Base-by-base conservation (phyloP, 495 filamentous ascomycete genomes). In the Echria macrotheca region DNA sequence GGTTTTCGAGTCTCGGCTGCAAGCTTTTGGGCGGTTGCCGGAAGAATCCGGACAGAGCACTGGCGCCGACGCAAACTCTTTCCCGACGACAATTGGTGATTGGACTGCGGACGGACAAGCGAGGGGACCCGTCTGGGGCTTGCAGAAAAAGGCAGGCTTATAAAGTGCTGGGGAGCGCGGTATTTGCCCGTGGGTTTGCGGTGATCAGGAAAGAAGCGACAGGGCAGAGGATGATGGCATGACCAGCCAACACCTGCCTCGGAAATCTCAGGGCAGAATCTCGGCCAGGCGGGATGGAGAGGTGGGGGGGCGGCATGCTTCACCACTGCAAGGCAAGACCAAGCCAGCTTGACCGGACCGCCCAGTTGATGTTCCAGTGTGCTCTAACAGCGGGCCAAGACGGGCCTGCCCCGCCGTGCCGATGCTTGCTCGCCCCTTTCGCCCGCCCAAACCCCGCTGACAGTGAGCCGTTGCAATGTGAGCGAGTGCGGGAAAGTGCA, bases 261-360 rank as follows among this genome's bases (percentile, higher is more conserved):
- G 54, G 54, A 52, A 57, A 43, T 60, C 50, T 53, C 60, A 60
- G 60, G 57, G 49, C 39, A 54, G 50, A 32, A 37, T 36, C 14
- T 50, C 46, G 50, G 42, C 26, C 24, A 48, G 46, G 33, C 39
- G 35, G 35, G 35, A 37, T 7, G 9, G 38, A 21, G 22, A 21
- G 38, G 38, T 17, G 17, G 38, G 19, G 15, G 14, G 18, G 9
- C 18, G 38, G 22, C 38, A 41, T 41, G 19, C 38, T 22, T 41
- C n/a, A 12, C 22, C n/a, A 21, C 38, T 31, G 28, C 38, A 41
- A 41, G 38, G n/a, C 15, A 17, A 37, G 35, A 17, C 21, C 17
- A 37, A 41, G 21, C 38, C 18, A 17, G 21, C 38, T 41, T 21
- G 15, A 24, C 17, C 14, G 18, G 18, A 15, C 18, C 22, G 15